These are phyloP conservation scores for Cinnamomum micranthum DNA, from an alignment of 164 flowering plant genomes.

Conservation along the genomic window DNA sequence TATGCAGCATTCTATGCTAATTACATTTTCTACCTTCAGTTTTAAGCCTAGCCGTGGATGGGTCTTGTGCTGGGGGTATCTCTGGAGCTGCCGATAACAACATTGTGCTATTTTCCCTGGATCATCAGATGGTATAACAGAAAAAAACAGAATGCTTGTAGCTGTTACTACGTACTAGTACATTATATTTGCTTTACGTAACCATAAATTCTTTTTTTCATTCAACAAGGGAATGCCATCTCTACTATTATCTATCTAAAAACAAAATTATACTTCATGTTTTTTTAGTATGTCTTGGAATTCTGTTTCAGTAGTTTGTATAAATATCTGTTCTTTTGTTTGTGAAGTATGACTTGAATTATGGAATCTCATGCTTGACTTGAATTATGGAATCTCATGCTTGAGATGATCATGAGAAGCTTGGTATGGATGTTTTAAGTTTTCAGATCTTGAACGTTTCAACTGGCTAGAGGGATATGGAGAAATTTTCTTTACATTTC, in stretches of 20 bases:
- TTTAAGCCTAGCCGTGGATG: conserved; percentile 59
- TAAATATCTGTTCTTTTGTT: too few species aligned
- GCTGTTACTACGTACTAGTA: neutral
- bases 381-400: too few species aligned
- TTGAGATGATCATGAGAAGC: neutral
- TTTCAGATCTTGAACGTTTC: neutral
- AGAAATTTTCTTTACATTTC: neutral
- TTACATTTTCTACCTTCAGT: conserved; percentile 35
- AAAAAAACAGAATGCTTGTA: neutral
- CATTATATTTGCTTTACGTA: conserved; percentile 1
- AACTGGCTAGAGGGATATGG: neutral
- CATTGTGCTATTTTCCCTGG: conserved; percentile 53
- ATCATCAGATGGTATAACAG: conserved; percentile 59
- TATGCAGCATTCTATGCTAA: neutral
- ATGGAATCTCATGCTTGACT: too few species aligned
- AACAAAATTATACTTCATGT: neutral
- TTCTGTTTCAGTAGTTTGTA: neutral
- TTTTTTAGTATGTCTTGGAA: neutral
- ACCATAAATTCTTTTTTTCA: neutral
- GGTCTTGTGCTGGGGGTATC: conserved; percentile 63
- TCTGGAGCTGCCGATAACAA: conserved; percentile 87
- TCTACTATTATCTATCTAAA: neutral
- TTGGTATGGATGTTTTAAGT: neutral
- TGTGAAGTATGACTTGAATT: too few species aligned
- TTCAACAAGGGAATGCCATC: neutral